Conservation (phyloP, 2,329 filamentous ascomycete genomes). For the Fusarium sacchari region DNA sequence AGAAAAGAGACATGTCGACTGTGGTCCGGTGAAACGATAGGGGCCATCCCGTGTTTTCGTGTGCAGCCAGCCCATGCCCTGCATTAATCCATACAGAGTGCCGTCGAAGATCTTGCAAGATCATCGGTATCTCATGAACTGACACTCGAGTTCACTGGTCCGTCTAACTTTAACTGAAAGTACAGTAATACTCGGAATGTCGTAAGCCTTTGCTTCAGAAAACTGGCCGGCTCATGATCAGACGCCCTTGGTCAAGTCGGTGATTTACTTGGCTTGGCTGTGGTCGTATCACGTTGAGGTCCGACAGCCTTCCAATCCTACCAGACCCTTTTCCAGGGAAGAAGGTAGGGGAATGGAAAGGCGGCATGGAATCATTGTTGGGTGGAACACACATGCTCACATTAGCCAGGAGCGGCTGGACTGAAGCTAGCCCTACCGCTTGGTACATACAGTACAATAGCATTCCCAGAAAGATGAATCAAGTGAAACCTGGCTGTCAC, state of each 20-base stretch:
- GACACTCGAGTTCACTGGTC: not conserved
- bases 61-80: constrained; percentile 3
- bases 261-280: constrained; percentile 19
- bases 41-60: constrained; percentile 12
- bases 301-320: constrained; percentile 15
- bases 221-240: constrained; percentile 2
- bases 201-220: constrained; percentile 34
- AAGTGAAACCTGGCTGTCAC: constrained; percentile 18
- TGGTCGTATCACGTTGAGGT: constrained; percentile 28
- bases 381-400: constrained; percentile 27
- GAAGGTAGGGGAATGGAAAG: constrained; percentile 15
- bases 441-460: constrained; percentile 11
- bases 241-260: not conserved
- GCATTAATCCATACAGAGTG: constrained; percentile 12
- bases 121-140: constrained; percentile 21
- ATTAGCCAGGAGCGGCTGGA: constrained; percentile 7
- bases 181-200: constrained; percentile 19
- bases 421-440: constrained; percentile 19
- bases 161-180: not conserved
- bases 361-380: constrained; percentile 28
- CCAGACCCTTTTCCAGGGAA: constrained; percentile 20
- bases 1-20: constrained; percentile 7
- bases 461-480: not conserved
- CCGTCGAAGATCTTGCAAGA: constrained; percentile 32
- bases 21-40: constrained; percentile 15